Base-by-base conservation (phyloP, 768 basidiomycete genomes). In the Termitomyces sp. region DNA sequence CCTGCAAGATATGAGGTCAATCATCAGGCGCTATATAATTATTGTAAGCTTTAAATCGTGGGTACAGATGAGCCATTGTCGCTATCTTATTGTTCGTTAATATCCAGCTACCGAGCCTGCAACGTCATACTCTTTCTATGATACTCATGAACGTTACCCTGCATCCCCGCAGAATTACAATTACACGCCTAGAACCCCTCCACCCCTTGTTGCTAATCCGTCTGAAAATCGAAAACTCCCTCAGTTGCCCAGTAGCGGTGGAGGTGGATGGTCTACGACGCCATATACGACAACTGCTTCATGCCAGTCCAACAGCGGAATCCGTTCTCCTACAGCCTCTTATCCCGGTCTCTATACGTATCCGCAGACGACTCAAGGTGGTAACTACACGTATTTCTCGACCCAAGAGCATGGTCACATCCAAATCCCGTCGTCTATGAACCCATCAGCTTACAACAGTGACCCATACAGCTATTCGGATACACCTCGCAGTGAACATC, bases 241-340 rank as follows among this genome's bases (percentile, higher is more conserved):
- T 47, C 84, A 84, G 22, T 75, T 83, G 64, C 72, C 78, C 28
- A 76, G 79, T 35, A 64, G 73, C 18, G 43, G 75, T n/a, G 60
- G 70, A n/a, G 69, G 76, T n/a, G 74, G 77, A 58, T 58, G 82
- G 83, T 66, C 83, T 76, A 79, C 78, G 73, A 14, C 58, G 46
- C 30, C 52, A 48, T 79, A 74, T 40, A 69, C 68, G 24, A 56
- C 65, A 20, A 46, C 61, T 3, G 43, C 66, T 40, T 62, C 65
- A 24, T 62, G 58, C 56, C 66, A 68, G 44, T 61, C 61, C 43
- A 51, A 56, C 18, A 57, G 47, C 47, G 66, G 73, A 64, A 81
- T 87, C 68, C 84, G 86, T 61, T 85, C 86, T 13, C 84, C 87
- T 9, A 80, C 84, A 16, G 81, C 84, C 35, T 79, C 81, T 24